A percentile compares a stretch with the other conserved stretches of the same genome.
Evolutionary conservation across 345 rosid genomes (phyloP).

Genomic region (Clausena lansium): DNA sequence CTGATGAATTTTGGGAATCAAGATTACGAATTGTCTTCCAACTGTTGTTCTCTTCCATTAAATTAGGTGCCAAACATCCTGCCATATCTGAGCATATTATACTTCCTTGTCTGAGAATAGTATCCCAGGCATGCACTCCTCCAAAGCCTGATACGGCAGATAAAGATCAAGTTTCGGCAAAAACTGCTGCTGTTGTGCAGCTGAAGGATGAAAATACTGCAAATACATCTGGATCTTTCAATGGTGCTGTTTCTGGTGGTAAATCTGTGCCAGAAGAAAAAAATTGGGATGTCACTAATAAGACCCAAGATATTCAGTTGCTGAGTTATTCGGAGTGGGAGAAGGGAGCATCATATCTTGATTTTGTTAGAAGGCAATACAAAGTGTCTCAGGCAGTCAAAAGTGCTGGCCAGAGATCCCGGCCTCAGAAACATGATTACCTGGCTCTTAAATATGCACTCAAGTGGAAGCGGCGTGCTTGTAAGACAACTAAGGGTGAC

Average conservation of each 20-base stretch:
- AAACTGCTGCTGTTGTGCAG: constrained; percentile 47
- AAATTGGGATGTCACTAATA: constrained; percentile 62
- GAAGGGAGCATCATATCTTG: constrained; percentile 94
- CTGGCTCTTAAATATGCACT: constrained; percentile 86
- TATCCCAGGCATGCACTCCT: constrained; percentile 96
- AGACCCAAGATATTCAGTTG: constrained; percentile 75
- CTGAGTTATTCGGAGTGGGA: constrained; percentile 97
- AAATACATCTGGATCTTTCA: constrained; percentile 38
- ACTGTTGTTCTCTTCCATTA: constrained; percentile 88
- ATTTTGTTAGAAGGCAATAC: constrained; percentile 97
- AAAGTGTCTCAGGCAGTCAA: constrained; percentile 78
- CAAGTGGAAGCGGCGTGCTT: constrained; percentile 79
- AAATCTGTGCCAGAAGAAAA: constrained; percentile 61
- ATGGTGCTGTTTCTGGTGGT: constrained; percentile 32
- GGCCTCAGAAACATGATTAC: constrained; percentile 72
- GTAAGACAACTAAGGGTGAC: constrained; percentile 59
- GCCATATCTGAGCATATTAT: constrained; percentile 95
- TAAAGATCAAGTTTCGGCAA: constrained; percentile 61
- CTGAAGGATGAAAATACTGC: constrained; percentile 62
- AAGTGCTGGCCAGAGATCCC: constrained; percentile 66
- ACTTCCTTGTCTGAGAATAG: constrained; percentile 94
- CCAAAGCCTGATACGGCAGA: constrained; percentile 90
- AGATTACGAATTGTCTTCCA: constrained; percentile 93
- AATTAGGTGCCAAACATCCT: constrained; percentile 98
- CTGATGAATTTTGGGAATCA: constrained; percentile 98